Evolutionary conservation across 2,329 filamentous ascomycete species (phyloP).

Genomic region (Ophiocordyceps australis): DNA sequence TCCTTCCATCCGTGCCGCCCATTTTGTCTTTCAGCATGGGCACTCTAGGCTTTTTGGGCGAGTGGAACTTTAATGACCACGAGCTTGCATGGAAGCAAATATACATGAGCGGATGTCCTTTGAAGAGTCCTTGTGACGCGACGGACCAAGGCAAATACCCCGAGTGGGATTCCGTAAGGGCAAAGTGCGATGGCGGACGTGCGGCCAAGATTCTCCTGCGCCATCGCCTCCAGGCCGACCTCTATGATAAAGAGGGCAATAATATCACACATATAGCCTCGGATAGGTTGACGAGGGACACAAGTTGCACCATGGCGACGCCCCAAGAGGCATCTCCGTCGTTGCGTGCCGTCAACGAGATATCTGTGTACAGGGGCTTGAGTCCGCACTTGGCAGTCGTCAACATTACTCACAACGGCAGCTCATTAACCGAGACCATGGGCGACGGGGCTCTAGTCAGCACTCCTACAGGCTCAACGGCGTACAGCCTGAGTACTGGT

Average conservation of each 20-base stretch:
- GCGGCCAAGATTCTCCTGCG: constrained; percentile 70
- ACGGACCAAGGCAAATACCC: too few relatives aligned
- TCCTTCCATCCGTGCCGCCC: constrained; percentile 65
- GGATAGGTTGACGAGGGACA: constrained; percentile 23
- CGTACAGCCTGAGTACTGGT: constrained; percentile 84
- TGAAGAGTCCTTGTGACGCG: too few relatives aligned
- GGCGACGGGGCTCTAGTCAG: constrained; percentile 90
- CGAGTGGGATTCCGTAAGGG: constrained; percentile 25
- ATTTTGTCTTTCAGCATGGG: constrained; percentile 96
- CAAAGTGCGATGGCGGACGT: constrained; percentile 65
- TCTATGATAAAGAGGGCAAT: constrained; percentile 53
- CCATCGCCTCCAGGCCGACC: constrained; percentile 69
- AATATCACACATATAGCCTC: constrained; percentile 35
- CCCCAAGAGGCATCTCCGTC: constrained; percentile 19
- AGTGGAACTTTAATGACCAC: constrained; percentile 91
- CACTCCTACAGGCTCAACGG: constrained; percentile 87
- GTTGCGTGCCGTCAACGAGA: constrained; percentile 75
- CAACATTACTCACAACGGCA: constrained; percentile 75
- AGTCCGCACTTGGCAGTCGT: constrained; percentile 84
- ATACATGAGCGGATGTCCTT: constrained; percentile 70
- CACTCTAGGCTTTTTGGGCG: constrained; percentile 81
- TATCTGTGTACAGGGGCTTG: constrained; percentile 79
- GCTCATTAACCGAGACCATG: constrained; percentile 83
- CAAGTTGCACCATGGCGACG: constrained; percentile 20
- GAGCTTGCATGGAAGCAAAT: constrained; percentile 85